phyloP scores from a whole-genome alignment of 768 basidiomycete species.

The Bullera alba region DNA sequence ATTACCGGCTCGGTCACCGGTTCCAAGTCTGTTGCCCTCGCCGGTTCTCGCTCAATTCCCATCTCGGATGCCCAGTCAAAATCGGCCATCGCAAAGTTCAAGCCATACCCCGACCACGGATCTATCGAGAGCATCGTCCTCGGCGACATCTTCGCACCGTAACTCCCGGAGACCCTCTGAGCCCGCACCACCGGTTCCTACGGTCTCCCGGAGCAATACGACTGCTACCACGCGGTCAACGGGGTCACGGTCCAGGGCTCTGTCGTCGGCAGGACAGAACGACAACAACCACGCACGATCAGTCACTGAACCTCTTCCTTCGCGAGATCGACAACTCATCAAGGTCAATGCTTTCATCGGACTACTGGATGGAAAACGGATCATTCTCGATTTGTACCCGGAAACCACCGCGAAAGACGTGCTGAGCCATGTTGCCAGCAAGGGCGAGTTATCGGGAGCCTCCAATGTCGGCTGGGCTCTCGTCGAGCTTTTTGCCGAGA shows the following conservation, averaged over 20 bases:
- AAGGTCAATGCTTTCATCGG: conserved; percentile 18
- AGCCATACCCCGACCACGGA: not conserved
- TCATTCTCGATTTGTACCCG: conserved; percentile 63
- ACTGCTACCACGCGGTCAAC: conserved; percentile 8
- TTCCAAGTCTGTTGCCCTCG: not conserved
- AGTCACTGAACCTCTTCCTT: conserved; percentile 8
- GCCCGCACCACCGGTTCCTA: conserved; percentile 1
- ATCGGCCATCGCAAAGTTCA: no score
- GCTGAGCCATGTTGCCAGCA: conserved; percentile 57
- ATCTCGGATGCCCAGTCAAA: no score
- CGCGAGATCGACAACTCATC: conserved; percentile 1
- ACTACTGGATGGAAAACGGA: conserved; percentile 30
- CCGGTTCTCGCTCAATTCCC: no score
- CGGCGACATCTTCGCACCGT: not conserved
- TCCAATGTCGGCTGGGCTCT: conserved; percentile 69
- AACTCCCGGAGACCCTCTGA: conserved; percentile 2
- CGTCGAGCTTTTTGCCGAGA: conserved; percentile 80
- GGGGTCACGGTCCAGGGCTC: conserved; percentile 2
- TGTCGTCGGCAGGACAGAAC: not conserved
- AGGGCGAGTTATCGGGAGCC: conserved; percentile 57
- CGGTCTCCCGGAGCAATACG: conserved; percentile 19
- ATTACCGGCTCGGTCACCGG: not conserved
- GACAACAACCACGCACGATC: conserved; percentile 2
- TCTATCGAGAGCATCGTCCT: not conserved
- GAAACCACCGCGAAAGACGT: conserved; percentile 68